phyloP scores from a whole-genome alignment of 2,329 filamentous ascomycete species.

The Diaporthe sp. region DNA sequence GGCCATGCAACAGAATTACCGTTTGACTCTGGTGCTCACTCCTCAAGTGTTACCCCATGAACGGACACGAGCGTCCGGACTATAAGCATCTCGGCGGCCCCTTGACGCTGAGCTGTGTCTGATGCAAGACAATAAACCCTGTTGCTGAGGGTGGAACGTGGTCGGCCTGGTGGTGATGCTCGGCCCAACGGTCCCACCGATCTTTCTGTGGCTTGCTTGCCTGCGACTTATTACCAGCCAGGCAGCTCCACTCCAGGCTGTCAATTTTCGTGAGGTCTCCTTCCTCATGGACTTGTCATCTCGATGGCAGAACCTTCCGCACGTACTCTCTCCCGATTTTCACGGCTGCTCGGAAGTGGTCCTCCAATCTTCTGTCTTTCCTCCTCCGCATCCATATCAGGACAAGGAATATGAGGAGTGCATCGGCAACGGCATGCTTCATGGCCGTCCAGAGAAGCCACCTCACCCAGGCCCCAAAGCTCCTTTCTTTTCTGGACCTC shows the following conservation, averaged over 20 bases:
- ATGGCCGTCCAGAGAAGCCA: slow-evolving; percentile 78
- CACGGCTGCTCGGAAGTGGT: slow-evolving; percentile 77
- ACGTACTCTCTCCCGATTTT: slow-evolving; percentile 70
- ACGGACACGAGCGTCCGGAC: background rate
- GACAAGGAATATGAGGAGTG: slow-evolving; percentile 74
- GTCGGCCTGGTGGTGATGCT: background rate
- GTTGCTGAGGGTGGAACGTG: background rate
- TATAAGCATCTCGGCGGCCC: background rate
- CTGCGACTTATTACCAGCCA: background rate
- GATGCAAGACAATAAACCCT: background rate
- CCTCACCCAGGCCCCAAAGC: slow-evolving; percentile 77
- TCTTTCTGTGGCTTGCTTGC: background rate
- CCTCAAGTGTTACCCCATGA: background rate
- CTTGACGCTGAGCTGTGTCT: background rate
- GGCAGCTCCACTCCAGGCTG: background rate
- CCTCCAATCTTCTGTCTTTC: slow-evolving; percentile 80
- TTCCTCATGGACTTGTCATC: slow-evolving; percentile 55
- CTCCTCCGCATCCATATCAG: slow-evolving; percentile 80
- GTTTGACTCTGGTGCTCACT: background rate
- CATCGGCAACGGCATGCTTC: slow-evolving; percentile 82
- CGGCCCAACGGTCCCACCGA: background rate
- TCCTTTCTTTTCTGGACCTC: slow-evolving; percentile 74
- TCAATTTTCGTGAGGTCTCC: background rate
- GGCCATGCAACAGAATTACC: background rate
- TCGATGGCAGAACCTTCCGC: slow-evolving; percentile 70